phyloP scores from a whole-genome alignment of 139 green algal genomes.

The Chlorella sp. region DNA sequence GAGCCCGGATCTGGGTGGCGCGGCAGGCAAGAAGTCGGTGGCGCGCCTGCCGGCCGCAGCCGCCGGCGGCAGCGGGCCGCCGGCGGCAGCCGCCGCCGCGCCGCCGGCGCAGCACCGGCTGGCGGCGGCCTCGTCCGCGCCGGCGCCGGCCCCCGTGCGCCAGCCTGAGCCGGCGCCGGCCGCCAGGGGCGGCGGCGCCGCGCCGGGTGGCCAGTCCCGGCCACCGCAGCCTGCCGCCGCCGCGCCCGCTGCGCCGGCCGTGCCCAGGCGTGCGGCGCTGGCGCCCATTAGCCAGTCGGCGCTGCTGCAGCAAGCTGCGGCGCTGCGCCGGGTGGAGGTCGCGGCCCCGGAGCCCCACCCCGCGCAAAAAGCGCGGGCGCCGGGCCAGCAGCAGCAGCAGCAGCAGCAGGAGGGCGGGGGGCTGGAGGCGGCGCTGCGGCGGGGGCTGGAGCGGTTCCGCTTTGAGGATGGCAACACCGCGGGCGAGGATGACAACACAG shows the following conservation, averaged over 20 bases:
- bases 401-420: not conserved
- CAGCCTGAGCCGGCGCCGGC: slow-evolving; percentile 1
- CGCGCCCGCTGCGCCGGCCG: not conserved
- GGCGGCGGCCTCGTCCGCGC: not conserved
- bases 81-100: not conserved
- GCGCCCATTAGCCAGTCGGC: slow-evolving; percentile 40
- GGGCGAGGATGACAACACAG: slow-evolving; percentile 11
- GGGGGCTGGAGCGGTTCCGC: slow-evolving; percentile 49
- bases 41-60: not conserved
- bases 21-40: not conserved
- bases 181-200: not conserved
- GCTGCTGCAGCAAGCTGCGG: slow-evolving; percentile 41
- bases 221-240: not conserved
- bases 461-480: slow-evolving; percentile 40
- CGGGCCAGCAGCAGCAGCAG: not conserved
- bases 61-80: not conserved
- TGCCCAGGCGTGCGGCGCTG: not conserved
- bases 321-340: slow-evolving; percentile 47
- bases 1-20: slow-evolving; percentile 21
- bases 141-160: not conserved
- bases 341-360: too few relatives aligned
- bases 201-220: not conserved
- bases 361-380: too few relatives aligned
- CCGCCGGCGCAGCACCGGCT: too few relatives aligned
- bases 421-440: slow-evolving; percentile 46